These are phyloP conservation scores for Pleurotus sapidus DNA, from an alignment of 768 basidiomycete genomes.

Conservation along the genomic window DNA sequence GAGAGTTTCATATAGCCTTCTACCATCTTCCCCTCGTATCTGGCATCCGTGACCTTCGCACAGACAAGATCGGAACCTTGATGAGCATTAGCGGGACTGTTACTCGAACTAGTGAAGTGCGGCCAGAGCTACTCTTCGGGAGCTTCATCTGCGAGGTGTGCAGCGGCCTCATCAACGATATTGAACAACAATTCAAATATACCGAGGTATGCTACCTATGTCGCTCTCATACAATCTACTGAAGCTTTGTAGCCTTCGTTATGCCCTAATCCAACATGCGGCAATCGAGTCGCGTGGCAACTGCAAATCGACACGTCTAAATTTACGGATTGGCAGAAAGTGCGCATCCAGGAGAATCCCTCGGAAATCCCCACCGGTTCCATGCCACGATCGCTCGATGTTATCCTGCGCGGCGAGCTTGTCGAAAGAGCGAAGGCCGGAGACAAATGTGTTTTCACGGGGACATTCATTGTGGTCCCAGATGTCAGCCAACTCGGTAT, in stretches of 20 bases:
- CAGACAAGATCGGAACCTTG: conserved; percentile 90
- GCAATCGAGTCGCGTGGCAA: conserved; percentile 88
- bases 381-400: conserved; percentile 97
- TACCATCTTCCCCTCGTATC: conserved; percentile 92
- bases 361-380: conserved; percentile 98
- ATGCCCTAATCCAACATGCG: conserved; percentile 93
- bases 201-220: conserved; percentile 67
- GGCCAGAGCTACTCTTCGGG: conserved; percentile 91
- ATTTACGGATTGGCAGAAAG: conserved; percentile 99
- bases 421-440: conserved; percentile 99
- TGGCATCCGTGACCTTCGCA: conserved; percentile 90
- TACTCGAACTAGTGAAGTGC: conserved; percentile 94
- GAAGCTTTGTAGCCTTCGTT: conserved; percentile 65
- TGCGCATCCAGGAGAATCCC: conserved; percentile 97
- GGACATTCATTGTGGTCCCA: conserved; percentile 97
- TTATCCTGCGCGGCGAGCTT: conserved; percentile 91
- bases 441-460: conserved; percentile 97
- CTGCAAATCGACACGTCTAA: conserved; percentile 94
- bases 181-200: conserved; percentile 99
- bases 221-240: conserved; percentile 9
- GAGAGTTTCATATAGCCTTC: conserved; percentile 95
- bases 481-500: conserved; percentile 95
- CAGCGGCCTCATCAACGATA: conserved; percentile 80
- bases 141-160: conserved; percentile 94
- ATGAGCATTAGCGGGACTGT: conserved; percentile 97